Evolutionary conservation across 192 early-diverging fungal species (phyloP).

Genomic region (Phycomyces blakesleeanus): DNA sequence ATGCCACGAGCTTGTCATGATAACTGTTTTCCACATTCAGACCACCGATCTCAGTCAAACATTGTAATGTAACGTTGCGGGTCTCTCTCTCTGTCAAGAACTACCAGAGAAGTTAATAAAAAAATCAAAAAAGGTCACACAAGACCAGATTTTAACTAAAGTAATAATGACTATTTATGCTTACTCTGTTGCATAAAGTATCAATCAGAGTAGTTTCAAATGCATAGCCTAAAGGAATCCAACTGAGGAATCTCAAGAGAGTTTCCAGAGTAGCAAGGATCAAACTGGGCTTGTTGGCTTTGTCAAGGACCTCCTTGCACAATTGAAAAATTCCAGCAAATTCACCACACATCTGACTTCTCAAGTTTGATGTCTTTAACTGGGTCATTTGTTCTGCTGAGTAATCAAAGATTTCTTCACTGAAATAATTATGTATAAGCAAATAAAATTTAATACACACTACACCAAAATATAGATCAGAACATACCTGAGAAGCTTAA

Average conservation of each 20-base stretch:
- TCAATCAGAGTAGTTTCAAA: constrained; percentile 93
- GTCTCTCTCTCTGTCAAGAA: constrained; percentile 3
- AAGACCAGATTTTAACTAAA: too few species aligned
- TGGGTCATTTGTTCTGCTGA: constrained; percentile 99
- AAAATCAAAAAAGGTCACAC: too few species aligned
- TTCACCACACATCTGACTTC: constrained; percentile 92
- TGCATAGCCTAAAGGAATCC: constrained; percentile 98
- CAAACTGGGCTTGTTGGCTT: constrained; percentile 84
- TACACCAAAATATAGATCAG: not conserved
- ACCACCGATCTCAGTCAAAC: constrained; percentile 95
- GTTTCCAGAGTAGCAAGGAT: constrained; percentile 93
- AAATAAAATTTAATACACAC: not conserved
- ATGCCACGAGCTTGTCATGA: constrained; percentile 77
- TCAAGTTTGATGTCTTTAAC: constrained; percentile 88
- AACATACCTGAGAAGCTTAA: constrained; percentile 89
- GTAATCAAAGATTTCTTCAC: constrained; percentile 99
- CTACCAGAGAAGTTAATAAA: not conserved
- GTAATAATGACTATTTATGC: constrained; percentile 2
- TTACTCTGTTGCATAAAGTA: constrained; percentile 75
- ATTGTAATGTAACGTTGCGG: constrained; percentile 92
- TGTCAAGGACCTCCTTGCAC: constrained; percentile 90
- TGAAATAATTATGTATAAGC: constrained; percentile 28
- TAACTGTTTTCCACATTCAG: constrained; percentile 78
- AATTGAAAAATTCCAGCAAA: constrained; percentile 94
- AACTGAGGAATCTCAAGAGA: constrained; percentile 92